phyloP scores from a whole-genome alignment of 2,329 filamentous ascomycete genomes.

The Calonectria pseudoreteaudii region DNA sequence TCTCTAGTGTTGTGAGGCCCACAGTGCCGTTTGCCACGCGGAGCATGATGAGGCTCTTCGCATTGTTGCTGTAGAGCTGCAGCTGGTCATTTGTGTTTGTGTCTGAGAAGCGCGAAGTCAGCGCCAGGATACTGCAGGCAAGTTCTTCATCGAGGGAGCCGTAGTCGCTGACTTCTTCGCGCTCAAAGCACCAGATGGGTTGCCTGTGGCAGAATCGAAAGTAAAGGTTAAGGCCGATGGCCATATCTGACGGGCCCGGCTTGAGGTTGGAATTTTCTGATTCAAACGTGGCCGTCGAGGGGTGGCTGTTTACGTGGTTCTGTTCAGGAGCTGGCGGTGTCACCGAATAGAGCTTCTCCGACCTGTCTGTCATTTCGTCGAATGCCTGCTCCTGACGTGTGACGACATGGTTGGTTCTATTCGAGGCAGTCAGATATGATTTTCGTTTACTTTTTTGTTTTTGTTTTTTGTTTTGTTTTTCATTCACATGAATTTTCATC shows the following conservation, averaged over 20 bases:
- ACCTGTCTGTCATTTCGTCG: constrained; percentile 47
- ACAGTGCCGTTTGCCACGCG: constrained; percentile 64
- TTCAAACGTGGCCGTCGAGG: constrained; percentile 43
- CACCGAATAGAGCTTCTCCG: constrained; percentile 50
- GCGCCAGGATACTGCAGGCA: constrained; percentile 54
- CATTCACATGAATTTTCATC: not conserved
- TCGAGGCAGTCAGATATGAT: constrained; percentile 42
- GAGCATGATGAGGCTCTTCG: constrained; percentile 58
- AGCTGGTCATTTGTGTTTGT: constrained; percentile 48
- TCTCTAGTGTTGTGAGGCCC: constrained; percentile 61
- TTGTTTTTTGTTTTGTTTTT: not conserved
- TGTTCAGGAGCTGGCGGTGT: constrained; percentile 43
- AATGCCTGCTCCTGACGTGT: constrained; percentile 42
- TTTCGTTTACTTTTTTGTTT: not conserved
- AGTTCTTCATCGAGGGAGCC: constrained; percentile 53
- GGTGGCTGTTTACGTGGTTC: constrained; percentile 37
- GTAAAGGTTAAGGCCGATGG: constrained; percentile 51
- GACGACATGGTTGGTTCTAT: constrained; percentile 44
- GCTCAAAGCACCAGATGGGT: constrained; percentile 59
- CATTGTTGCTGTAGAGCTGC: constrained; percentile 52
- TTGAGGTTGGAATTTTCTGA: constrained; percentile 43
- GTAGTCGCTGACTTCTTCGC: constrained; percentile 53
- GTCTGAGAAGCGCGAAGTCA: constrained; percentile 54
- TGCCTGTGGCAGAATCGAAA: constrained; percentile 58
- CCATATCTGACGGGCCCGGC: constrained; percentile 48